A percentile compares a stretch with the other conserved stretches of the same genome.
Evolutionary conservation across 352 stramenopile genomes (phyloP).

Genomic region (Globisporangium cederbergense): DNA sequence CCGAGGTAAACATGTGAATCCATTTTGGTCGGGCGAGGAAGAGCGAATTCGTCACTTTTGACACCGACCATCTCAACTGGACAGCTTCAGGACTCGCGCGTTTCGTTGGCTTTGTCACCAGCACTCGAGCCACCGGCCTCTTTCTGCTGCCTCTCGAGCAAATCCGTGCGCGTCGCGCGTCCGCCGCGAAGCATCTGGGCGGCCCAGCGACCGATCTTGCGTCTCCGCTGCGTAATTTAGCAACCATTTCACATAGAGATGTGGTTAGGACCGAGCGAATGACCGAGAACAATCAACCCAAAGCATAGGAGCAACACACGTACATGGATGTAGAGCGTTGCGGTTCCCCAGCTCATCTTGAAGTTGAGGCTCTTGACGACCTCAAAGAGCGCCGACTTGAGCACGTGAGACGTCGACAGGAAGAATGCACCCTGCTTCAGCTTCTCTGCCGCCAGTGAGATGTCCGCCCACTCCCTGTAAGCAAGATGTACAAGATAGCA

Average conservation of each 20-base stretch:
- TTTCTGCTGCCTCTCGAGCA: slow-evolving; percentile 45
- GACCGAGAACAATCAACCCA: neutral
- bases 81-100: neutral
- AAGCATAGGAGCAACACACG: slow-evolving; percentile 16
- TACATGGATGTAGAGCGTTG: slow-evolving; percentile 85
- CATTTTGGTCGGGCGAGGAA: no score
- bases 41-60: no score
- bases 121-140: slow-evolving; percentile 17
- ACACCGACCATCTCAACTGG: no score
- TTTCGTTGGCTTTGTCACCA: slow-evolving; percentile 2
- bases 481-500: neutral
- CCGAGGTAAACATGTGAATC: no score
- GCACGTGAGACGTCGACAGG: slow-evolving; percentile 76
- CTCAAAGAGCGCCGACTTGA: slow-evolving; percentile 78
- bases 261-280: neutral
- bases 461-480: slow-evolving; percentile 69
- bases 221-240: slow-evolving; percentile 39
- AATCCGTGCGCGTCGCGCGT: slow-evolving; percentile 65
- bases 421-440: slow-evolving; percentile 86
- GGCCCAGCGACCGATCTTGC: slow-evolving; percentile 82
- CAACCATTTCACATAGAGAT: neutral
- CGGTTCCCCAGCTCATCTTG: slow-evolving; percentile 80
- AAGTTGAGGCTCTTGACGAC: slow-evolving; percentile 73
- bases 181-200: slow-evolving; percentile 82
- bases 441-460: slow-evolving; percentile 74